Evolutionary conservation across 2,329 filamentous ascomycete species (phyloP).

Genomic region (Fusarium drepaniforme): DNA sequence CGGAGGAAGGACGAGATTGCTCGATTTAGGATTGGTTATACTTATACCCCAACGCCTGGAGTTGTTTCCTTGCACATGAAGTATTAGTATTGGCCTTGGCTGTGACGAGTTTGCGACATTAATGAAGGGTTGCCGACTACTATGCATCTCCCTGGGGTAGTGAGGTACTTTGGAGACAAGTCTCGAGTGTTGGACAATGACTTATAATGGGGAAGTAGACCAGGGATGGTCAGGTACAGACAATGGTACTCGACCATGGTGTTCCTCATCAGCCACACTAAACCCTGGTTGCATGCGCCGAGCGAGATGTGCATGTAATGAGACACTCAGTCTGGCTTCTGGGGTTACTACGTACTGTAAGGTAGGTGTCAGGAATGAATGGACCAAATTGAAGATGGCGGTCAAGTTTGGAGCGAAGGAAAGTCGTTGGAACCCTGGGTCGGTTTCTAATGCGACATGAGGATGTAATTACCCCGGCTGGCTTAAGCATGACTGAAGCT

Average conservation of each 20-base stretch:
- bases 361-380: neutral
- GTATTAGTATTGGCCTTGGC: neutral
- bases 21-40: constrained; percentile 44
- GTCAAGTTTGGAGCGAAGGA: neutral
- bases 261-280: neutral
- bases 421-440: neutral
- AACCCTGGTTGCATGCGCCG: neutral
- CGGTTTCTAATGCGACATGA: neutral
- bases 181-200: neutral
- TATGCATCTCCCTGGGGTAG: neutral
- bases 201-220: neutral
- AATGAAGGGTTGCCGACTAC: neutral
- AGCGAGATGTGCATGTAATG: neutral
- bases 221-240: neutral
- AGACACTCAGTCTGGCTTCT: neutral
- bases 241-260: neutral
- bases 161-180: neutral
- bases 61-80: constrained; percentile 35
- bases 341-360: neutral
- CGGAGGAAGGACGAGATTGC: constrained; percentile 32
- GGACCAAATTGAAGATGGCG: neutral
- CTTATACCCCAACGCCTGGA: constrained; percentile 47
- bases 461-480: neutral
- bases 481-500: neutral
- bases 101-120: constrained; percentile 4